Percentiles rank a stretch among this genome's conserved stretches.
Conservation (phyloP, 495 filamentous ascomycete species). For the Baudoinia panamericana region DNA sequence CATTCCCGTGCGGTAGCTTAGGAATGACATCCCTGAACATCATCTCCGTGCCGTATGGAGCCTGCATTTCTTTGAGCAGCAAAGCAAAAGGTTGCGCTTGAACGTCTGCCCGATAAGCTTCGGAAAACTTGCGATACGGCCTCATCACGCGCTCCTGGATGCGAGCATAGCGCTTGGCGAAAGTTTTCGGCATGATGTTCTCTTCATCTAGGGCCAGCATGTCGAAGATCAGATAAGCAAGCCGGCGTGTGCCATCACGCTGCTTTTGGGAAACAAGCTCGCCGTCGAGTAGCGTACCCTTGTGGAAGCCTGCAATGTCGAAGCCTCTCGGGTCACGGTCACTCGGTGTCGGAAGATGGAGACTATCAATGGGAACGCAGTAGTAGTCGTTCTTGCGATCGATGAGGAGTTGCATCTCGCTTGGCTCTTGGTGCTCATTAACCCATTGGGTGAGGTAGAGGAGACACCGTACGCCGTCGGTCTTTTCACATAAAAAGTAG, state of each 20-base stretch:
- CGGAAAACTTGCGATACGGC: constrained; percentile 61
- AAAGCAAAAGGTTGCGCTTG: constrained; percentile 62
- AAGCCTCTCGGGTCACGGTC: neutral
- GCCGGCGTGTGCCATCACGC: constrained; percentile 46
- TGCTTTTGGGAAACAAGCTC: constrained; percentile 75
- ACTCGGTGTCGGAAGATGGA: constrained; percentile 60
- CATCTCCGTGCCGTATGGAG: constrained; percentile 75
- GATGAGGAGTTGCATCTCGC: constrained; percentile 66
- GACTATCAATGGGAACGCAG: constrained; percentile 42
- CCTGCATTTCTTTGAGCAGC: constrained; percentile 74
- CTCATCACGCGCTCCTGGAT: constrained; percentile 66
- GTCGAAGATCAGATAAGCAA: constrained; percentile 86
- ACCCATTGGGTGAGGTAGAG: constrained; percentile 60
- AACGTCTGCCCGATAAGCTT: constrained; percentile 51
- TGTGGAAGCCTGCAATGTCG: constrained; percentile 45
- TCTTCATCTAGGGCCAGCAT: constrained; percentile 72
- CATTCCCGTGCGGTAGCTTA: constrained; percentile 76
- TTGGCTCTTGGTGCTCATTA: constrained; percentile 31
- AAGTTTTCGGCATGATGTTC: constrained; percentile 57
- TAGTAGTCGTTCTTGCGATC: constrained; percentile 97
- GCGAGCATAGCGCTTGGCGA: constrained; percentile 81
- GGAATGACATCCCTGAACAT: constrained; percentile 82
- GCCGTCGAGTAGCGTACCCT: constrained; percentile 74
- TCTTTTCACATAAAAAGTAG: constrained; percentile 98
- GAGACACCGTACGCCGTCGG: constrained; percentile 87